These are phyloP conservation scores for Trichoderma asperellum DNA, from an alignment of 2,329 filamentous ascomycete species.

Conservation along the genomic window DNA sequence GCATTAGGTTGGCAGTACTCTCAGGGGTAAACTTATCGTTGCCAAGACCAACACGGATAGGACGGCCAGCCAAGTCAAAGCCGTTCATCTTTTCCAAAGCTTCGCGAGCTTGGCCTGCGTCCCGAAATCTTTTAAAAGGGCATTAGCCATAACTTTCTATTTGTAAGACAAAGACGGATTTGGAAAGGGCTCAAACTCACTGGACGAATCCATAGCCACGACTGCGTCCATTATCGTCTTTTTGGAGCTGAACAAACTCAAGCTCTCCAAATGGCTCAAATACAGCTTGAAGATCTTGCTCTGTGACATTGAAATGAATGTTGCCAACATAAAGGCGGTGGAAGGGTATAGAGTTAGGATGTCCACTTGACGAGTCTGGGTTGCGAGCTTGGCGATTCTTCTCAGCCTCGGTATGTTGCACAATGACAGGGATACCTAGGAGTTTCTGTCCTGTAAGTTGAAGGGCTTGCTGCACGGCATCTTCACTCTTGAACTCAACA, in stretches of 20 bases:
- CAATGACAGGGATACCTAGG: constrained; percentile 97
- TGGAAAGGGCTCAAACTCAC: constrained; percentile 59
- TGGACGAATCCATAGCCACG: constrained; percentile 98
- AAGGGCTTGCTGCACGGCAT: constrained; percentile 89
- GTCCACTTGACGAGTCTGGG: constrained; percentile 67
- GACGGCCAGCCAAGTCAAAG: constrained; percentile 95
- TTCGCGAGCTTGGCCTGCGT: constrained; percentile 88
- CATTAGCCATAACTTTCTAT: constrained; percentile 41
- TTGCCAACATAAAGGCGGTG: constrained; percentile 98
- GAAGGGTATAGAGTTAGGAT: constrained; percentile 87
- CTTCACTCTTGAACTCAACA: constrained; percentile 97
- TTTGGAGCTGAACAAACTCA: constrained; percentile 96
- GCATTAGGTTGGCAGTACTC: constrained; percentile 88
- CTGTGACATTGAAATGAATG: constrained; percentile 99
- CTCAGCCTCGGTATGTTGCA: constrained; percentile 96
- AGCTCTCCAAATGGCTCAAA: constrained; percentile 98
- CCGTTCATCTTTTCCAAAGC: constrained; percentile 99
- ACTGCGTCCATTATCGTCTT: constrained; percentile 88
- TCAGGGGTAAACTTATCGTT: constrained; percentile 99
- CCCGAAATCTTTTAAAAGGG: constrained; percentile 71
- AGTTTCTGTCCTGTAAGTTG: constrained; percentile 99
- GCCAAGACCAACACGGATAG: constrained; percentile 96
- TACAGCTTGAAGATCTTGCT: constrained; percentile 91
- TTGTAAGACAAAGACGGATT: background rate
- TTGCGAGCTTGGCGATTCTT: constrained; percentile 97